Evolutionary conservation across 306 rosid genomes (phyloP), one percentile per base, ranked within the genome.

Genomic region (Lupinus albus): DNA sequence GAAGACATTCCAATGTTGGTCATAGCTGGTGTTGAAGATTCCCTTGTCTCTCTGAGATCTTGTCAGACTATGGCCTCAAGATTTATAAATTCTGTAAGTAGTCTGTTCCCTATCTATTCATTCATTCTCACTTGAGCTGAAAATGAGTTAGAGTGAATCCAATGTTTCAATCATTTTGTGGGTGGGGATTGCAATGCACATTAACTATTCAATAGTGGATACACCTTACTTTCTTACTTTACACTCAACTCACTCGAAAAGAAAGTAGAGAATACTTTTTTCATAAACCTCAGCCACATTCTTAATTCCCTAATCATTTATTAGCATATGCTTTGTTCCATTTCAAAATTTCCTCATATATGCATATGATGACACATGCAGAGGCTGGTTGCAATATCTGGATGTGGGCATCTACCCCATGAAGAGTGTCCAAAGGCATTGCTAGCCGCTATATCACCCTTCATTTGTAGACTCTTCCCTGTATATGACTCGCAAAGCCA

Each of bases 331-430:
- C 20, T 65, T 73, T 16, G 28, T 50, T 28, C 8, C 10, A 36
- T 50, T 28, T 69, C 8, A 30, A 52, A 16, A 30, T 32, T 13
- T 18, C 35, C 63, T 64, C 3, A 75, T 69, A 44, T 52, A 33
- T 5, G 44, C 36, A 30, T 60, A 52, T 47, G 14, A 39, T 39
- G 44, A 11, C 46, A 48, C 28, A 3, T 75, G 85, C 97, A 93
- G 99, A 85, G 96, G 82, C 61, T 93, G 64, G 96, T 93, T 44
- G 86, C 87, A 9, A 86, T 93, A 75, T 93, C 99, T 1, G 97
- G 97, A 58, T 93, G 99, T 56, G 99, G 99, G n/a, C 99, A 93
- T 82, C 89, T 93, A 68, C 99, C 99, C 1, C 99, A 93, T 7
- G 99, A 93, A 74, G 99, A 93, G 81, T 93, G 99, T 79, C 99